Evolutionary conservation across 257 asterid species (phyloP), one percentile per base, ranked within the genome.

Genomic region (Coffea canephora): DNA sequence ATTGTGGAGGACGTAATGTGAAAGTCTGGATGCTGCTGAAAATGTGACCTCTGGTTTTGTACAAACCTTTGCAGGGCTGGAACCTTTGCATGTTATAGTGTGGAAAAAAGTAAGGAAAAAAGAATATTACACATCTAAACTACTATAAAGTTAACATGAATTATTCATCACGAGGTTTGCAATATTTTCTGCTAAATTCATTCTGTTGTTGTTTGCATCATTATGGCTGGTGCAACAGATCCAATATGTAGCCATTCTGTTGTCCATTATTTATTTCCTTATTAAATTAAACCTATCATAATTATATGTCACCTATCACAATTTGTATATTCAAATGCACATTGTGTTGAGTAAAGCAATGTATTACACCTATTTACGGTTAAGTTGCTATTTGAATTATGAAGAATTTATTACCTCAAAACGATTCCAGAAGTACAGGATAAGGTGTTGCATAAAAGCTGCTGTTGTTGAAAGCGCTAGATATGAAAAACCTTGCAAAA

Each of bases 381-480:
- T 23, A 43, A 75, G 2, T 36, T 12, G 36, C 54, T n/a, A 62
- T 31, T 2, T 39, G 43, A 39, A 39, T 39, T 39, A 16, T 59
- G 31, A 59, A 71, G 70, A 15, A 83, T 72, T 78, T 23, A 78
- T 61, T 83, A 96, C 99, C 98, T 96, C 99, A 82, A 96, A 96
- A 74, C 97, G 93, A 87, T 96, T 96, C 99, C 99, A 96, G 79
- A 96, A 96, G 85, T 93, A 96, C 68, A 96, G 94, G 80, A 94
- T 88, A 83, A 96, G 99, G 81, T 96, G 99, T 80, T 93, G 97
- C 98, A 96, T 92, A 82, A 96, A 96, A 66, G 99, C 97, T 55
- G 98, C 97, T 72, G 98, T 87, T 78, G 99, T 90, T 25, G 98
- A 92, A 82, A 96, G 97, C 71, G 99, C 99, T 80, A 96, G 89